Base-by-base conservation (phyloP, 176 grass and related monocot species). In the Zoysia pacifica region DNA sequence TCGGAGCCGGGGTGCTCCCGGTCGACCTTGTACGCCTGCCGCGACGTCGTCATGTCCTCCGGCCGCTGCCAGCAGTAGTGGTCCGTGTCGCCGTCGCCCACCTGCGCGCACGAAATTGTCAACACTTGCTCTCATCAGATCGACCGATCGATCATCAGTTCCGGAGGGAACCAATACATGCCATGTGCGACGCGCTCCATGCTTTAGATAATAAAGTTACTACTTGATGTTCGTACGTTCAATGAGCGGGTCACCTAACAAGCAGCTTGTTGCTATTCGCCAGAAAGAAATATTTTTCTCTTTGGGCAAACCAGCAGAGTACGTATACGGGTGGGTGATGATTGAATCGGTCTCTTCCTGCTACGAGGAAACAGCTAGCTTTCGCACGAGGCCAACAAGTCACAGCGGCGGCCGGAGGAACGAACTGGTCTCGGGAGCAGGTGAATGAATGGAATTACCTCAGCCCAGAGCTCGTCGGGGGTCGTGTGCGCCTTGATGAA, bases 21-120 rank as follows among this genome's bases (percentile, higher is more conserved):
- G 82, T 96, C 93, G 2, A 96, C 90, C 83, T 92, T 96, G 90
- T 96, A 96, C 48, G 89, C 93, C 75, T 84, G 90, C 48, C 90
- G 82, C 19, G 86, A 93, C 84, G 93, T 97, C 48, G 93, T 97
- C 93, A 97, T 97, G 79, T 97, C 93, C 77, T 97, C 93, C 76
- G 93, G 93, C 80, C 93, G 89, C 73, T 97, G 93, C 93, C 93
- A 97, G 81, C 93, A 97, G 81, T 97, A 97, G 81, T 97, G 93
- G 73, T 97, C 93, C 63, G 93, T 93, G 72, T 97, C 90, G 48
- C 93, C 93, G 79, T 97, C 90, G 46, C 93, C 93, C 73, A 93
- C 93, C 93, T 97, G 75, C 40, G 2, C 75, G 78, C 5, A 55
- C 72, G 20, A 77, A 70, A 44, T 43, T 19, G 63, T 76, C 66